Conservation (phyloP, 495 filamentous ascomycete genomes). For the Cercophora scortea region DNA sequence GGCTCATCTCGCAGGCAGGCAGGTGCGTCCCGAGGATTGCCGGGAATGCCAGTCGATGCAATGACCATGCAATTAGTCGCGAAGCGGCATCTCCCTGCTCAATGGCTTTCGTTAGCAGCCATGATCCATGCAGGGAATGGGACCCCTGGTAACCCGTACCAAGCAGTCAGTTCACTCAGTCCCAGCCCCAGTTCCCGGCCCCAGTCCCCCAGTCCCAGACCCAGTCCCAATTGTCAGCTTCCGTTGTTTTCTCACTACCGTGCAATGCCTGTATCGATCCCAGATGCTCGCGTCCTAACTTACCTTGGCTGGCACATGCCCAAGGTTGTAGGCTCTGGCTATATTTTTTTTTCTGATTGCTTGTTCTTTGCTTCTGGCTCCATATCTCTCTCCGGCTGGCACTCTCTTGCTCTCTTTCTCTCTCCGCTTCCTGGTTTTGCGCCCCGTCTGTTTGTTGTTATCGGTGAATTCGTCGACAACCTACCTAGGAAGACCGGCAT, state of each 20-base stretch:
- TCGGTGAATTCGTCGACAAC: no score
- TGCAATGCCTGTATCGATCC: not conserved
- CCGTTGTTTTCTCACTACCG: not conserved
- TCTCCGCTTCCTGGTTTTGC: not conserved
- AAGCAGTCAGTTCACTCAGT: no score
- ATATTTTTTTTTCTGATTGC: constrained; percentile 18
- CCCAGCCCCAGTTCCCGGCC: no score
- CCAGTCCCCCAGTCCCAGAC: no score
- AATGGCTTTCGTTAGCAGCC: not conserved
- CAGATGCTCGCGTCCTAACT: constrained; percentile 9
- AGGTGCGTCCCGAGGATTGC: not conserved
- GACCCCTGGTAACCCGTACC: not conserved
- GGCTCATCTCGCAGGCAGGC: not conserved
- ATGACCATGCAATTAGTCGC: not conserved
- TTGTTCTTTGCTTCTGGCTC: constrained; percentile 13
- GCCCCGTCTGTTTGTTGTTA: not conserved
- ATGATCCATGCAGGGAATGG: not conserved
- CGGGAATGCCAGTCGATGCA: not conserved
- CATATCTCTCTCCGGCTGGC: not conserved
- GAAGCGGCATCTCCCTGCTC: not conserved
- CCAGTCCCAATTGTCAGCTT: not conserved
- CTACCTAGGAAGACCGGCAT: no score
- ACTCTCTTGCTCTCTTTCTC: no score
- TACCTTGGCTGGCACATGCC: constrained; percentile 15
- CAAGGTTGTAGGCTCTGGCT: constrained; percentile 2